phyloP scores from a whole-genome alignment of 2,329 filamentous ascomycete species.

The Davidsoniella australis region DNA sequence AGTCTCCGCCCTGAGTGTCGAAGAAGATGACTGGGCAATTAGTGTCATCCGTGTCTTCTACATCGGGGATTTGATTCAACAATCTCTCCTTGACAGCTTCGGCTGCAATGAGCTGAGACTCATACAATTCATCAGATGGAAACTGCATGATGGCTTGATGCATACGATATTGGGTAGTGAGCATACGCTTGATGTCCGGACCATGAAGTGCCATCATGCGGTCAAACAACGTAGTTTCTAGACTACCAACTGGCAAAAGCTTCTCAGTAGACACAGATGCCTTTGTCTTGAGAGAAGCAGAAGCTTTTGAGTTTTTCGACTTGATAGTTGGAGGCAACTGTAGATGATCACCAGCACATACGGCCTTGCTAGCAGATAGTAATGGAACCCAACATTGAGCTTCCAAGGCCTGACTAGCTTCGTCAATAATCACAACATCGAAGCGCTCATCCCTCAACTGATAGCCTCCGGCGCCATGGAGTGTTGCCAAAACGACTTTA shows the following conservation, averaged over 20 bases:
- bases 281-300: background rate
- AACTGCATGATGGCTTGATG: slow-evolving; percentile 92
- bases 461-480: slow-evolving; percentile 79
- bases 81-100: slow-evolving; percentile 60
- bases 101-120: slow-evolving; percentile 61
- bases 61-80: slow-evolving; percentile 39
- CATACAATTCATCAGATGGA: slow-evolving; percentile 78
- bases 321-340: slow-evolving; percentile 94
- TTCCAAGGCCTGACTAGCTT: slow-evolving; percentile 88
- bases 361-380: slow-evolving; percentile 61
- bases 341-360: slow-evolving; percentile 85
- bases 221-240: slow-evolving; percentile 90
- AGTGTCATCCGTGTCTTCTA: slow-evolving; percentile 75
- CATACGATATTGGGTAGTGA: slow-evolving; percentile 97
- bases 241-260: slow-evolving; percentile 19
- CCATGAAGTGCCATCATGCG: slow-evolving; percentile 71
- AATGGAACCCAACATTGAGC: slow-evolving; percentile 95
- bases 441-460: slow-evolving; percentile 68
- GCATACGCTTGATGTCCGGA: slow-evolving; percentile 71
- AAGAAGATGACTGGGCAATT: slow-evolving; percentile 78
- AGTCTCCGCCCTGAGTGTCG: slow-evolving; percentile 90
- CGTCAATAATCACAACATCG: slow-evolving; percentile 89
- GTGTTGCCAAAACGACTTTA: slow-evolving; percentile 77
- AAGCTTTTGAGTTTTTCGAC: slow-evolving; percentile 39
- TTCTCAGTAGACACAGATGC: slow-evolving; percentile 17